Percentiles rank a stretch among this genome's conserved stretches.
These are phyloP conservation scores for Hymenoscyphus scutula DNA, from an alignment of 2,329 filamentous ascomycete genomes.

Conservation along the genomic window DNA sequence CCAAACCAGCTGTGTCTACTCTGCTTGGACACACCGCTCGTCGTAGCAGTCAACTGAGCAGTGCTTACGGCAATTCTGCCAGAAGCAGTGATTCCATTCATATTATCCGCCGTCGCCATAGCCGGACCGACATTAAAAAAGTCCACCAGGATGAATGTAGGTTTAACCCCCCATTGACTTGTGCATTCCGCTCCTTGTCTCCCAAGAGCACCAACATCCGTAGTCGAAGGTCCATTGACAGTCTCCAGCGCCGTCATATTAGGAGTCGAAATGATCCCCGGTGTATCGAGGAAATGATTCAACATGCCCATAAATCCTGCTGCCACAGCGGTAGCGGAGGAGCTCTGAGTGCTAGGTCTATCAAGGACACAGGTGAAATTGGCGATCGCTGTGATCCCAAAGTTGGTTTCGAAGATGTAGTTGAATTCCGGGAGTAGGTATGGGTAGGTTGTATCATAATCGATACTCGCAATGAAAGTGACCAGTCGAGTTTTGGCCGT, in stretches of 20 bases:
- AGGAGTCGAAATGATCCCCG: constrained; percentile 50
- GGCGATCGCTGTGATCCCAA: constrained; percentile 52
- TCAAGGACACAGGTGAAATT: constrained; percentile 66
- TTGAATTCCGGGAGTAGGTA: constrained; percentile 64
- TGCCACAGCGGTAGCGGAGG: constrained; percentile 15
- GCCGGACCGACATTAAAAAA: constrained; percentile 72
- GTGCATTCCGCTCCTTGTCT: constrained; percentile 47
- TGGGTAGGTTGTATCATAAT: constrained; percentile 46
- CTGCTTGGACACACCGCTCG: constrained; percentile 8
- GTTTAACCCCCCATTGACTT: constrained; percentile 45
- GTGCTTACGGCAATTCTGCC: constrained; percentile 30
- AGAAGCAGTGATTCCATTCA: constrained; percentile 54
- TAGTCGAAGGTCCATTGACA: constrained; percentile 50
- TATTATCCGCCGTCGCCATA: constrained; percentile 63
- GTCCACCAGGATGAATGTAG: constrained; percentile 57
- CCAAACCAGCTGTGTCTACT: constrained; percentile 12
- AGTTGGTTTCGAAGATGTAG: constrained; percentile 72
- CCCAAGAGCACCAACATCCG: constrained; percentile 51
- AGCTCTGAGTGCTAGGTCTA: constrained; percentile 51
- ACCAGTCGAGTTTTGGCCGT: constrained; percentile 60
- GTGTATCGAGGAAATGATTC: constrained; percentile 63
- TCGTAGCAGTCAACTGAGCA: constrained; percentile 23
- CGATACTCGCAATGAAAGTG: constrained; percentile 69
- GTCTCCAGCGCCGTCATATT: constrained; percentile 45
- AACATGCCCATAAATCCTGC: constrained; percentile 53